Evolutionary conservation across 495 filamentous ascomycete species (phyloP), one percentile per base, ranked within the genome.

Genomic region (Podospora appendiculata): DNA sequence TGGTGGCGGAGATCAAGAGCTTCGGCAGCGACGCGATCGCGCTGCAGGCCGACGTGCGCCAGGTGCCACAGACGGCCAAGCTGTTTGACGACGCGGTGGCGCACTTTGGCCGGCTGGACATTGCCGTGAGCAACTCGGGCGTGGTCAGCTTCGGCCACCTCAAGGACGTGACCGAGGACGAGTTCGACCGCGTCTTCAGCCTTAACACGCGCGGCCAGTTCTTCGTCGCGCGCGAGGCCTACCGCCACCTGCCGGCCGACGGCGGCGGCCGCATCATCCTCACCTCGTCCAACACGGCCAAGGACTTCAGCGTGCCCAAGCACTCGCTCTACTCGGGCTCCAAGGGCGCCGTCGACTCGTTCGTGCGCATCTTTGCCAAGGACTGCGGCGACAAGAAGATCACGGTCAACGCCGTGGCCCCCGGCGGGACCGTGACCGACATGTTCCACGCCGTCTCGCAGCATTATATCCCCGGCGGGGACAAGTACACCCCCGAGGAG

Each of bases 191-290:
- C 33, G 80, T 89, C 43, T 87, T 89, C 69, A 78, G 78, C 64
- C 66, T 89, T 34, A 90, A 90, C 67, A 78, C 78, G 13, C 76
- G 84, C 0, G 87, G 79, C 0, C 87, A 89, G 67, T 89, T 89
- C 75, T 88, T 89, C 69, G 81, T 87, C 47, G 81, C 79, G 46
- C 77, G 81, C 61, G 74, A 82, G 66, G 82, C 76, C 6, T 80
- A 79, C 62, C 75, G 73, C 63, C 72, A 83, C 65, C 68, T 80
- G n/a, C n/a, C n/a, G n/a, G n/a, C n/a, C 66, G 64, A 65, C 47
- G 71, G 77, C 49, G 77, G 77, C 45, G 80, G 79, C 43, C 70
- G 79, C 58, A 76, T 83, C 59, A 73, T 83, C 50, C 63, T 82
- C 10, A 82, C 74, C 65, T 75, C 74, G 38, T 78, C 73, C 62